These are phyloP conservation scores for Arthroderma sp. DNA, from an alignment of 2,329 filamentous ascomycete genomes.

Conservation along the genomic window DNA sequence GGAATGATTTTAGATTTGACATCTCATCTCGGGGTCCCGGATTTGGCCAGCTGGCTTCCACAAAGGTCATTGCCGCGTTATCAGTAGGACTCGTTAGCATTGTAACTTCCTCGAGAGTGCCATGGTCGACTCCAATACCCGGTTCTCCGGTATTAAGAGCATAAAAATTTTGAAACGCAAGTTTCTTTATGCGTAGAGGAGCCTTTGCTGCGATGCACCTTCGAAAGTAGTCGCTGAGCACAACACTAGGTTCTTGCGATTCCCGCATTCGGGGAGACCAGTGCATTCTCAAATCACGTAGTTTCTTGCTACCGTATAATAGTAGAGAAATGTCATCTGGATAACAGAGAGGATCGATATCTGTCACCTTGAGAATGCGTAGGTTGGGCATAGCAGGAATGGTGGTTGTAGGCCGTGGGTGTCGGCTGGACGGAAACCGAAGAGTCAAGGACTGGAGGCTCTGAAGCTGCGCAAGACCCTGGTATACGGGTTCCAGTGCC, in stretches of 20 bases:
- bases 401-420: constrained; percentile 45
- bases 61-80: constrained; percentile 36
- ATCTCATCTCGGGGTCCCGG: constrained; percentile 12
- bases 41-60: constrained; percentile 44
- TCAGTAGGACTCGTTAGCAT: constrained; percentile 39
- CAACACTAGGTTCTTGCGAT: constrained; percentile 45
- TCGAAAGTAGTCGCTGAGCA: constrained; percentile 44
- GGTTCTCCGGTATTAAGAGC: constrained; percentile 41
- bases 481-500: constrained; percentile 47
- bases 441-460: constrained; percentile 44
- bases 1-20: constrained; percentile 33
- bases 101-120: constrained; percentile 38
- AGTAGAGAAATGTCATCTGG: constrained; percentile 50
- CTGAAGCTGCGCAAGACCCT: constrained; percentile 41
- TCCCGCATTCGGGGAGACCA: constrained; percentile 52
- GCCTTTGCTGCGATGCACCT: constrained; percentile 40
- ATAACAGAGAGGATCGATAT: constrained; percentile 53
- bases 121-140: constrained; percentile 33
- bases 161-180: constrained; percentile 48
- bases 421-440: constrained; percentile 44
- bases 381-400: constrained; percentile 48
- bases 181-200: constrained; percentile 37
- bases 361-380: constrained; percentile 41
- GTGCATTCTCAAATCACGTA: constrained; percentile 46
- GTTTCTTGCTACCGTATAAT: constrained; percentile 41